Conservation (phyloP, 257 asterid species). For the Solanum paucissectum region DNA sequence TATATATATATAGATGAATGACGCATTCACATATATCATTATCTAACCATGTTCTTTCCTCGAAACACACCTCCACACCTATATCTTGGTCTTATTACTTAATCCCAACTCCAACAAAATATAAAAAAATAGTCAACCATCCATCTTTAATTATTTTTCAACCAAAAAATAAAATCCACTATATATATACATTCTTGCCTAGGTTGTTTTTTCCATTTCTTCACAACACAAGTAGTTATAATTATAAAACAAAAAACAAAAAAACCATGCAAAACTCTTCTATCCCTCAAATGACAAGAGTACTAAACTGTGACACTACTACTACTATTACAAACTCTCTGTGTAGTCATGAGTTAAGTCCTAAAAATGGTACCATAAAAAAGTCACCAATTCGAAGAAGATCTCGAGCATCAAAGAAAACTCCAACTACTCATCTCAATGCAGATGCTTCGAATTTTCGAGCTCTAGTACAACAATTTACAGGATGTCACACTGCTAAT, state of each 20-base stretch:
- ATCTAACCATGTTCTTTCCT: neutral
- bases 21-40: neutral
- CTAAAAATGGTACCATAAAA: neutral
- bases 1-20: neutral
- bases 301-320: neutral
- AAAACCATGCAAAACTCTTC: neutral
- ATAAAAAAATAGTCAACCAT: neutral
- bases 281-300: neutral
- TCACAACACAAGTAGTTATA: neutral
- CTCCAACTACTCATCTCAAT: constrained; percentile 15
- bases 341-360: neutral
- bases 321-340: neutral
- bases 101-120: neutral
- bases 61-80: neutral
- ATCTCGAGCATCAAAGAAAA: constrained; percentile 15
- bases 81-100: neutral
- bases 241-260: neutral
- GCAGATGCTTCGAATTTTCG: constrained; percentile 15
- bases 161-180: neutral
- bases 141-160: neutral
- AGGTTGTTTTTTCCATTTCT: neutral
- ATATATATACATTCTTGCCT: neutral
- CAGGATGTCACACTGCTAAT: constrained; percentile 36
- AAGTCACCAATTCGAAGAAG: constrained; percentile 5
- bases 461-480: constrained; percentile 38